phyloP scores from a whole-genome alignment of 768 basidiomycete species.

The Phlegmacium glaucopus region DNA sequence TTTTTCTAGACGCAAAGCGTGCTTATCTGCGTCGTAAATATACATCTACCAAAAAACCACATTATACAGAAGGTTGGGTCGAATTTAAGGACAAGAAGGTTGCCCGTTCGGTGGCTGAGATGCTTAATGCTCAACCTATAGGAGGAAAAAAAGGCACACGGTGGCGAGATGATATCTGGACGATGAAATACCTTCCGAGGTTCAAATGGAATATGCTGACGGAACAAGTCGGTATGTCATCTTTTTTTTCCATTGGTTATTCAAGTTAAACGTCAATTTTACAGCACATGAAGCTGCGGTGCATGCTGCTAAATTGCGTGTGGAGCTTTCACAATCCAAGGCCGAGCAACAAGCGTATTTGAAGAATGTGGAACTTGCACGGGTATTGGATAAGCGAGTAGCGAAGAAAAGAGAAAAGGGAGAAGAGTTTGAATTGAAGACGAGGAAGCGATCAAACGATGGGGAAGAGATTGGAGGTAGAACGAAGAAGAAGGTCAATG shows the following conservation, averaged over 20 bases:
- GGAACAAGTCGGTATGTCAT: slow-evolving; percentile 89
- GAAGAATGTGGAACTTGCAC: slow-evolving; percentile 89
- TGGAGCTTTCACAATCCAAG: slow-evolving; percentile 84
- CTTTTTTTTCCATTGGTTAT: neutral
- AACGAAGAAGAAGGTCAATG: slow-evolving; percentile 25
- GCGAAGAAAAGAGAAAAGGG: slow-evolving; percentile 60
- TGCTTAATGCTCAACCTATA: slow-evolving; percentile 95
- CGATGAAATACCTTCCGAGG: slow-evolving; percentile 96
- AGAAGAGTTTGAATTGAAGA: slow-evolving; percentile 43
- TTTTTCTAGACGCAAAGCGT: slow-evolving; percentile 68
- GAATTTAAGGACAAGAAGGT: slow-evolving; percentile 95
- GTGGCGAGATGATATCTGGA: slow-evolving; percentile 98
- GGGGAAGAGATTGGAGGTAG: slow-evolving; percentile 19
- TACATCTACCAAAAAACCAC: slow-evolving; percentile 79
- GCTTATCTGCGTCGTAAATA: slow-evolving; percentile 81
- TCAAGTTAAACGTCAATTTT: neutral
- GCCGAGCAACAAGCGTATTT: slow-evolving; percentile 92
- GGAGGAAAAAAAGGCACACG: slow-evolving; percentile 89
- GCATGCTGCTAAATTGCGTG: slow-evolving; percentile 84
- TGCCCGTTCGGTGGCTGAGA: slow-evolving; percentile 85
- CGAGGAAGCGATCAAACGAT: slow-evolving; percentile 22
- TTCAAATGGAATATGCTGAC: slow-evolving; percentile 99
- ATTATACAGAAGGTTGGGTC: slow-evolving; percentile 97
- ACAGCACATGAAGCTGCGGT: slow-evolving; percentile 91
- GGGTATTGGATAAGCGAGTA: slow-evolving; percentile 78